phyloP scores from a whole-genome alignment of 768 basidiomycete genomes.

The Suillus sp. region DNA sequence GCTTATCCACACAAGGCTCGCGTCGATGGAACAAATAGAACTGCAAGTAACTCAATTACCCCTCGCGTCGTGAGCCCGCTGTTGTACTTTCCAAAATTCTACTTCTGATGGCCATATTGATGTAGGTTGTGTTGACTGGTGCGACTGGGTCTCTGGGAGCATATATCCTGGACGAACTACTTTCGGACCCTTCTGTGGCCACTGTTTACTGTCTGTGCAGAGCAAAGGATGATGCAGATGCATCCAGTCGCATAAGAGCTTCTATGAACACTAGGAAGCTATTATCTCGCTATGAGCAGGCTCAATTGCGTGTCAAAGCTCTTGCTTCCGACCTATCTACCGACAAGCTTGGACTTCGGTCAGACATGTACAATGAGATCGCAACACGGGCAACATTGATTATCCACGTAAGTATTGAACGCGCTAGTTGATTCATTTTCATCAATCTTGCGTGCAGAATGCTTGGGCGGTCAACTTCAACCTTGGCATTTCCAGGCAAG shows the following conservation, averaged over 20 bases:
- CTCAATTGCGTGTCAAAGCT: constrained; percentile 37
- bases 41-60: constrained; percentile 14
- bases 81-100: constrained; percentile 18
- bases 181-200: constrained; percentile 37
- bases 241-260: constrained; percentile 40
- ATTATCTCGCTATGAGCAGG: constrained; percentile 13
- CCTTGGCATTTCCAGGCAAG: constrained; percentile 34
- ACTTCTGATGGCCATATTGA: background rate
- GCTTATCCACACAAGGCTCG: background rate
- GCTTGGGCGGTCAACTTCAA: constrained; percentile 63
- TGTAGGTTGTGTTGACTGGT: constrained; percentile 46
- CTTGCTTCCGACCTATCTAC: constrained; percentile 46
- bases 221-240: constrained; percentile 47
- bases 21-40: constrained; percentile 14
- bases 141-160: constrained; percentile 58
- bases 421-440: background rate
- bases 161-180: constrained; percentile 50
- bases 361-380: constrained; percentile 39
- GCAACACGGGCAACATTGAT: constrained; percentile 41
- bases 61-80: background rate
- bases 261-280: constrained; percentile 44
- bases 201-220: constrained; percentile 54
- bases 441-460: constrained; percentile 35
- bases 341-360: constrained; percentile 42
- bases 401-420: constrained; percentile 41